Percentiles rank a stretch among this genome's conserved stretches.
phyloP scores from a whole-genome alignment of 78 protist genomes.

The Dictyostelium firmibasis region DNA sequence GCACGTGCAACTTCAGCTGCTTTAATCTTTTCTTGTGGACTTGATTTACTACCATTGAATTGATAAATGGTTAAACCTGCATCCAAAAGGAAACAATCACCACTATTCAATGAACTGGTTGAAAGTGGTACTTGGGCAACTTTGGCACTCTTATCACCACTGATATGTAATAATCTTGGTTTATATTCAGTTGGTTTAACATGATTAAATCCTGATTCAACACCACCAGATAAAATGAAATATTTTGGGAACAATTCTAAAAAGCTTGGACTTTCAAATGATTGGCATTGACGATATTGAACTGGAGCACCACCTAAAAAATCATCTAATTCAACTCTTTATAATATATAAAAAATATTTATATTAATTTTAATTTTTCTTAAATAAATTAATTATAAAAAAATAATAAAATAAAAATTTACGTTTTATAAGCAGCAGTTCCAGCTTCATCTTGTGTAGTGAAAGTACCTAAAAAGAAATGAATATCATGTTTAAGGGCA shows the following conservation, averaged over 20 bases:
- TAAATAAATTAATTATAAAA: no score
- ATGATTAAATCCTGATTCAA: constrained; percentile 70
- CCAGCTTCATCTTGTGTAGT: constrained; percentile 89
- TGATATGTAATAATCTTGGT: constrained; percentile 72
- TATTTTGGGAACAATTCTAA: constrained; percentile 51
- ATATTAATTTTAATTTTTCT: no score
- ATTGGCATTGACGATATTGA: constrained; percentile 50
- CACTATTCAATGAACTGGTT: constrained; percentile 16
- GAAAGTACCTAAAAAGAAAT: constrained; percentile 89
- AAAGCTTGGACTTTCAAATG: constrained; percentile 41
- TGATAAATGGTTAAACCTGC: constrained; percentile 22
- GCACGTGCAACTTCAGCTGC: constrained; percentile 30
- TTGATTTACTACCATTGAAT: constrained; percentile 42
- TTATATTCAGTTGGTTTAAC: constrained; percentile 41
- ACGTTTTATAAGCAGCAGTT: constrained; percentile 89
- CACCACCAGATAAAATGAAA: constrained; percentile 62
- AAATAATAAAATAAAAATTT: neutral
- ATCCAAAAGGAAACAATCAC: constrained; percentile 78
- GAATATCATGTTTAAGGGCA: constrained; percentile 5
- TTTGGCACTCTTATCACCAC: constrained; percentile 49
- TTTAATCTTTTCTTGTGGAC: constrained; percentile 41
- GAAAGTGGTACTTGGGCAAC: constrained; percentile 21
- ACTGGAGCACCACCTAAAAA: constrained; percentile 72
- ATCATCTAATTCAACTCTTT: constrained; percentile 90
- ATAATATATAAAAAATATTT: no score